Evolutionary conservation across 352 stramenopile genomes (phyloP).

Genomic region (Hyaloperonospora brassicae): DNA sequence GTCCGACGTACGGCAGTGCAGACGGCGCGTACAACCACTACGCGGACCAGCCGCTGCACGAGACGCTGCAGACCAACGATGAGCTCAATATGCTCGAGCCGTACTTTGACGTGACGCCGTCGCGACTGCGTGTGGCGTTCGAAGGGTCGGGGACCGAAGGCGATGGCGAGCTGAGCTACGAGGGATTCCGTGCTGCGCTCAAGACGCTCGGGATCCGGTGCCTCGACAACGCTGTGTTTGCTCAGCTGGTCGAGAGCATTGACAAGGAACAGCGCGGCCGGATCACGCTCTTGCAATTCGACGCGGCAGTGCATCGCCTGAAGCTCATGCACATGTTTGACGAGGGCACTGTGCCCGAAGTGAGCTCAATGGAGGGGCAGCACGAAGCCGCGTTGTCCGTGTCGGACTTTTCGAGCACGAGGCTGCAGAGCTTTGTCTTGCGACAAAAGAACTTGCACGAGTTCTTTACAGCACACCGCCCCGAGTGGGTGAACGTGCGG

Average conservation of each 20-base stretch:
- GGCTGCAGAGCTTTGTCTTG: slow-evolving; percentile 61
- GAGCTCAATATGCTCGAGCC: slow-evolving; percentile 78
- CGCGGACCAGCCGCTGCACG: slow-evolving; percentile 28
- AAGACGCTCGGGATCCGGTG: slow-evolving; percentile 68
- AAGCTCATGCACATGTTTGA: slow-evolving; percentile 85
- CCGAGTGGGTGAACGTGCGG: slow-evolving; percentile 73
- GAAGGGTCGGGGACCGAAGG: slow-evolving; percentile 50
- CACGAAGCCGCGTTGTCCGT: slow-evolving; percentile 53
- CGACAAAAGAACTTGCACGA: slow-evolving; percentile 39
- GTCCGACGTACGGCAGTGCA: slow-evolving; percentile 13
- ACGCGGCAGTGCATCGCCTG: slow-evolving; percentile 75
- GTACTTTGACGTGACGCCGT: slow-evolving; percentile 81
- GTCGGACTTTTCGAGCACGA: slow-evolving; percentile 69
- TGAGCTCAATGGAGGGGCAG: slow-evolving; percentile 41
- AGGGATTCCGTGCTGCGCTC: slow-evolving; percentile 48
- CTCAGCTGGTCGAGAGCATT: slow-evolving; percentile 65
- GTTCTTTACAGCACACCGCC: slow-evolving; percentile 70
- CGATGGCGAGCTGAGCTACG: slow-evolving; percentile 43
- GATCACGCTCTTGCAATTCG: slow-evolving; percentile 69
- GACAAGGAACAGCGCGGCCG: slow-evolving; percentile 34
- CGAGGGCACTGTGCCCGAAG: slow-evolving; percentile 48
- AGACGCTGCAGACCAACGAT: slow-evolving; percentile 39
- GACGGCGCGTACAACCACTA: slow-evolving; percentile 42
- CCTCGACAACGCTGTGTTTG: slow-evolving; percentile 54
- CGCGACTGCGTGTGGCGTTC: slow-evolving; percentile 58